Evolutionary conservation across 495 filamentous ascomycete genomes (phyloP).

Genomic region (Umbilicaria muhlenbergii): DNA sequence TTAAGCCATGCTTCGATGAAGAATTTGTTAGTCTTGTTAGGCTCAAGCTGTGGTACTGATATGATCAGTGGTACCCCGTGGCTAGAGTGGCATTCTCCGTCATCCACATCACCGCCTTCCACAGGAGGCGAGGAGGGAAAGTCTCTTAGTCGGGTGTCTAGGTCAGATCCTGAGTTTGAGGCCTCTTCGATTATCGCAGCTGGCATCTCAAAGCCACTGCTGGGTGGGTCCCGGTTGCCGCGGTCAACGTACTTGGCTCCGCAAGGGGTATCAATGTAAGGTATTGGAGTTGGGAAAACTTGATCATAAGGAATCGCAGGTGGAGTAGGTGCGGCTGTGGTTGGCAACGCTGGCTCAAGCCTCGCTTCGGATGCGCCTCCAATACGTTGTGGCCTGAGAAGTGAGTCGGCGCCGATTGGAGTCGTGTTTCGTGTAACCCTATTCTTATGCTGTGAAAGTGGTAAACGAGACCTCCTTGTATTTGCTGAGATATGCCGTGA

Average conservation of each 20-base stretch:
- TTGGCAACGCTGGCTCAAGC: neutral
- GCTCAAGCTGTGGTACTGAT: neutral
- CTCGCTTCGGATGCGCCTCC: neutral
- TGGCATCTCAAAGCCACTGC: too few relatives aligned
- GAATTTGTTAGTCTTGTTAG: neutral
- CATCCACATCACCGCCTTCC: too few relatives aligned
- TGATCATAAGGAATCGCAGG: too few relatives aligned
- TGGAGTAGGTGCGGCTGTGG: neutral
- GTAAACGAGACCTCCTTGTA: slow-evolving; percentile 3
- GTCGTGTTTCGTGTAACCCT: neutral
- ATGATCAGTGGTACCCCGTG: neutral
- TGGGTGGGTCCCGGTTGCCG: too few relatives aligned
- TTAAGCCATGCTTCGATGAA: neutral
- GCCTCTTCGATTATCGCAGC: too few relatives aligned
- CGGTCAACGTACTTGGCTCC: too few relatives aligned
- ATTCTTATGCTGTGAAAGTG: slow-evolving; percentile 6
- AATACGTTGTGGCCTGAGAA: neutral
- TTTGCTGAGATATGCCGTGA: slow-evolving; percentile 1
- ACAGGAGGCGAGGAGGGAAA: too few relatives aligned
- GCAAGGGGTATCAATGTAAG: too few relatives aligned
- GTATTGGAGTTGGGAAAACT: too few relatives aligned
- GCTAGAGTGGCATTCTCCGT: too few relatives aligned
- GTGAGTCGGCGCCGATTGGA: neutral
- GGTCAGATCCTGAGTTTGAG: too few relatives aligned
- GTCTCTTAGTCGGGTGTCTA: too few relatives aligned